Percentiles rank a stretch among this genome's conserved stretches.
Conservation (phyloP, 2,329 filamentous ascomycete genomes). For the Aspergillus ochraceoroseus region DNA sequence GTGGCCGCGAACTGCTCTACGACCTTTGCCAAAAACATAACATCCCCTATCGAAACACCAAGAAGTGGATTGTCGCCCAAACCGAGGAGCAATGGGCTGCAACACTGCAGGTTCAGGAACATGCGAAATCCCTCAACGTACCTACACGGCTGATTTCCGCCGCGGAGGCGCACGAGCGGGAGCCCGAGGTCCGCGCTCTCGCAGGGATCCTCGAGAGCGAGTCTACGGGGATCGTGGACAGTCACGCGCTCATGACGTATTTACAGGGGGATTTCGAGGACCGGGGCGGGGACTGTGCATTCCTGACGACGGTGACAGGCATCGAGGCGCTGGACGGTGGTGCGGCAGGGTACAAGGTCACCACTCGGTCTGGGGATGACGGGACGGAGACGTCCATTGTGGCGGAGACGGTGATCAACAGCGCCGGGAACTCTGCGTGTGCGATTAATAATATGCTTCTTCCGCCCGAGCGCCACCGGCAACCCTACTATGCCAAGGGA, state of each 20-base stretch:
- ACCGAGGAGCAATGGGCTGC: conserved; percentile 63
- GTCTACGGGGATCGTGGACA: conserved; percentile 86
- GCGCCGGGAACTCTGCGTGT: conserved; percentile 74
- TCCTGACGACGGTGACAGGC: conserved; percentile 60
- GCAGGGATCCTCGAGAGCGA: conserved; percentile 75
- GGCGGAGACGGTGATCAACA: conserved; percentile 73
- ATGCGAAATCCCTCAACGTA: conserved; percentile 54
- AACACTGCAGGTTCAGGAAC: conserved; percentile 49
- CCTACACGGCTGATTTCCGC: conserved; percentile 65
- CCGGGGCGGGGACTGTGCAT: conserved; percentile 66
- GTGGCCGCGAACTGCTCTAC: conserved; percentile 73
- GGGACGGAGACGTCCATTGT: conserved; percentile 54
- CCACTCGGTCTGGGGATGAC: conserved; percentile 40
- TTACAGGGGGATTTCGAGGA: conserved; percentile 74
- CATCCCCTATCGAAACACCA: conserved; percentile 68
- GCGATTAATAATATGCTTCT: conserved; percentile 77
- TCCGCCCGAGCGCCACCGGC: conserved; percentile 47
- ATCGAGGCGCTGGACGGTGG: conserved; percentile 55
- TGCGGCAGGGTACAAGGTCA: conserved; percentile 64
- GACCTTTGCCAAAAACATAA: conserved; percentile 62
- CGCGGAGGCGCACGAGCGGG: conserved; percentile 58
- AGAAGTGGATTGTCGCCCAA: conserved; percentile 96
- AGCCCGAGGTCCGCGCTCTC: conserved; percentile 70
- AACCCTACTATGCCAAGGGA: conserved; percentile 81
- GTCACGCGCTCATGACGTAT: conserved; percentile 75